A percentile compares a stretch with the other conserved stretches of the same genome.
Conservation (phyloP, 331 rosid species). For the Telfairia occidentalis region DNA sequence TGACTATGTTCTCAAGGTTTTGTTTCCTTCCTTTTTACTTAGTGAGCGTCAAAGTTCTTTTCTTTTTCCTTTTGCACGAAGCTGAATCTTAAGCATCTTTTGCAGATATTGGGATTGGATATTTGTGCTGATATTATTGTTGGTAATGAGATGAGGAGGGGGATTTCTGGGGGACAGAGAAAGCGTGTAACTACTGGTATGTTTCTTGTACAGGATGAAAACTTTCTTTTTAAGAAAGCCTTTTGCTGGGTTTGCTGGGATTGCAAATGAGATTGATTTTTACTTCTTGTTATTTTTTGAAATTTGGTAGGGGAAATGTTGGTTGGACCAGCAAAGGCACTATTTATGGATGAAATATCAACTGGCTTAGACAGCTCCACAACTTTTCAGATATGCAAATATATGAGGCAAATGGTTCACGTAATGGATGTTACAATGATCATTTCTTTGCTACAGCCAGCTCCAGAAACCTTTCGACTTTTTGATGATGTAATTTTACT, state of each 20-base stretch:
- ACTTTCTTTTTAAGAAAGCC: no score
- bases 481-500: conserved; percentile 36
- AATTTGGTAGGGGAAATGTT: conserved; percentile 31
- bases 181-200: conserved; percentile 34
- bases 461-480: conserved; percentile 30
- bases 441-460: conserved; percentile 34
- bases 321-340: conserved; percentile 42
- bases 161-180: conserved; percentile 39
- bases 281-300: background rate
- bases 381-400: conserved; percentile 36
- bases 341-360: conserved; percentile 42
- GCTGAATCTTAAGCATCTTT: background rate
- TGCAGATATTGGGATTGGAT: conserved; percentile 38
- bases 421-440: conserved; percentile 32
- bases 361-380: conserved; percentile 42
- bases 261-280: background rate
- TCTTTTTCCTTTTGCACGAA: background rate
- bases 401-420: conserved; percentile 36
- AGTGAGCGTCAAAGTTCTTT: background rate
- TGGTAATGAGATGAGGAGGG: conserved; percentile 40
- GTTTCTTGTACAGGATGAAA: background rate
- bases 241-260: background rate
- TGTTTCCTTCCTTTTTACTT: background rate
- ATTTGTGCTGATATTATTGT: conserved; percentile 29
- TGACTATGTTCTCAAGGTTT: conserved; percentile 67